Percentiles rank a stretch among this genome's conserved stretches.
Evolutionary conservation across 495 filamentous ascomycete species (phyloP).

Genomic region (Cudoniella acicularis): DNA sequence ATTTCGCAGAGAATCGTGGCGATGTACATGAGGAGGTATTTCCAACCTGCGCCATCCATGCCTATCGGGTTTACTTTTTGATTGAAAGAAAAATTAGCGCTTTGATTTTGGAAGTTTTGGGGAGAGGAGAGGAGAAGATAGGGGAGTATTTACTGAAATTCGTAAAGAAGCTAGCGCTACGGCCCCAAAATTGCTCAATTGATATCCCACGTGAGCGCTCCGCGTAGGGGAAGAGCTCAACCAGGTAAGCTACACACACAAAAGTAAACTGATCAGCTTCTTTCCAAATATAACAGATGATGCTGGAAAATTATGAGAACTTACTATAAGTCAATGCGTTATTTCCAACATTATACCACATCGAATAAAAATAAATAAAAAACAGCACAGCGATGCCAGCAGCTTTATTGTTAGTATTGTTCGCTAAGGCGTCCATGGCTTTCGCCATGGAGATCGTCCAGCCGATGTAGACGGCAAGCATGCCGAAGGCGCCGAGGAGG

Average conservation of each 20-base stretch:
- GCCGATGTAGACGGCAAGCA: constrained; percentile 47
- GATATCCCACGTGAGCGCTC: constrained; percentile 58
- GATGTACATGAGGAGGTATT: constrained; percentile 60
- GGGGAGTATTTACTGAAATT: no score
- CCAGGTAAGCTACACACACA: constrained; percentile 47
- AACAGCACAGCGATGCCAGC: constrained; percentile 38
- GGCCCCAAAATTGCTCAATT: constrained; percentile 60
- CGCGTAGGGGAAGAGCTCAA: constrained; percentile 62
- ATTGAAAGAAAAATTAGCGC: no score
- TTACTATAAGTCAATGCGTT: constrained; percentile 54
- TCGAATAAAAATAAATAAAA: constrained; percentile 61
- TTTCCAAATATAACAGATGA: background rate
- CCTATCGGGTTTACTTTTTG: constrained; percentile 66
- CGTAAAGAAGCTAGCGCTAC: constrained; percentile 41
- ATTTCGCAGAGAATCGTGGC: constrained; percentile 57
- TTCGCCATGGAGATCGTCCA: constrained; percentile 44
- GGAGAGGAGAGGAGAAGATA: no score
- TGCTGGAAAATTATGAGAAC: background rate
- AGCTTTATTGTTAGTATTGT: constrained; percentile 18
- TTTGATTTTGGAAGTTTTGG: no score
- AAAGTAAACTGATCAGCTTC: no score
- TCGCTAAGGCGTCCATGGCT: constrained; percentile 28
- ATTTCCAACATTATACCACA: constrained; percentile 64
- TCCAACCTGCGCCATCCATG: constrained; percentile 55
- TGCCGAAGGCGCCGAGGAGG: constrained; percentile 45